Base-by-base conservation (phyloP, 495 filamentous ascomycete species). In the Aspergillus nanangensis region DNA sequence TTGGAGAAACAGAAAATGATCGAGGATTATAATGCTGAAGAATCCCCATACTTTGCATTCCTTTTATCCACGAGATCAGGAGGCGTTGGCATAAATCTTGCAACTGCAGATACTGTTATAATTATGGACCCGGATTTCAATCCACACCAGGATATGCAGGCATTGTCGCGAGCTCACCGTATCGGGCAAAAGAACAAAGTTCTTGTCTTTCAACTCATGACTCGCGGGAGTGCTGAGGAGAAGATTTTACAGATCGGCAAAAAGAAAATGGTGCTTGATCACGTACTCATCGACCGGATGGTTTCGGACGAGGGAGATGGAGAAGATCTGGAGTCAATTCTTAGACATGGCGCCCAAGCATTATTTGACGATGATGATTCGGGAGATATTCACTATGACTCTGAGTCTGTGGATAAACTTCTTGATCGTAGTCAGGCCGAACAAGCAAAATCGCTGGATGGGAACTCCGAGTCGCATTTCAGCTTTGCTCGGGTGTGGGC, bases 101-200 rank as follows among this genome's bases (percentile, higher is more conserved):
- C 94, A 0, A 95, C 89, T 22, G 93, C 93, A 3, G 93, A 99
- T 56, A 99, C 94, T 0, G 93, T 99, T 50, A 96, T 99, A 43
- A 96, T 99, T 38, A 82, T 96, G 52, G 93, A 99, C 57, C 94
- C 93, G 0, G 93, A 99, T 56, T 97, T 95, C 70, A 99, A 99
- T 52, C 93, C 93, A 0, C 93, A 97, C 55, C 93, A 97, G 61
- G 93, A 99, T 57, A 88, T 97, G 50, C 93, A 99, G 64, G 93
- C 93, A 0, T 68, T 97, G 4, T 95, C 90, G 7, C 83, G 93
- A 48, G 94, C 92, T 18, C 93, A 99, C 63, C 82, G 93, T 23
- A 96, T 99, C 44, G 93, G 93, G 0, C 93, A 99, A 61, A 85
- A 87, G 57, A 92, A 95, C 53, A 95, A 93, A 50, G 93, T 99